Evolutionary conservation across 2,329 filamentous ascomycete genomes (phyloP), one percentile per base, ranked within the genome.

Genomic region (Pyrenochaeta sp.): DNA sequence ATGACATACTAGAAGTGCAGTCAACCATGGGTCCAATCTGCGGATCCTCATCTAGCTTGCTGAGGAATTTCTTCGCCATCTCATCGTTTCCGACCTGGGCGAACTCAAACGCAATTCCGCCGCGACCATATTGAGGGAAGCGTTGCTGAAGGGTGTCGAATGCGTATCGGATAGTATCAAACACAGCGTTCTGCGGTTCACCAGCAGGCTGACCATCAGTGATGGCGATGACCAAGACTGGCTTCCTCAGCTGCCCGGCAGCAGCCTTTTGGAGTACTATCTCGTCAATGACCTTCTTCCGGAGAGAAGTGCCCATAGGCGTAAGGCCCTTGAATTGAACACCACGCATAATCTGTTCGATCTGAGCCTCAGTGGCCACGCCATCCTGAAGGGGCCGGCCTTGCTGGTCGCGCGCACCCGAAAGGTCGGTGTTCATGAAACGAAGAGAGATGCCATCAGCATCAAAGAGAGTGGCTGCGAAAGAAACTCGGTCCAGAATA

Each of bases 21-120:
- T 90, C 88, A 56, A 90, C 84, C 73, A 89, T 77, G 15, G 80
- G 75, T 47, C 88, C 88, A 67, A 90, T 84, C 24, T 76, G 74
- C 12, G 86, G 86, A 58, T 90, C 86, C 60, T 85, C 83, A 66
- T 90, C 88, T n/a, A 90, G 81, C 67, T 85, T 85, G 48, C 80
- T 76, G 47, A 90, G 79, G 80, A 90, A 90, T 59, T 88, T 84
- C 53, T 85, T 84, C 2, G 88, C 88, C 63, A 84, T 84, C 70
- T 84, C 80, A 67, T 90, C 88, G 65, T 89, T 89, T 61, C 88
- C 88, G 48, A 90, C 88, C 67, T 90, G 88, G 0, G 88, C 87
- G 69, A 90, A 90, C 69, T 90, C 86, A 79, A 90, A 90, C 0
- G 85, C 83, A 58, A 90, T 75, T n/a, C 85, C 86, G 48, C 84